Conservation (phyloP, 495 filamentous ascomycete species). For the Aspergillus diversus region DNA sequence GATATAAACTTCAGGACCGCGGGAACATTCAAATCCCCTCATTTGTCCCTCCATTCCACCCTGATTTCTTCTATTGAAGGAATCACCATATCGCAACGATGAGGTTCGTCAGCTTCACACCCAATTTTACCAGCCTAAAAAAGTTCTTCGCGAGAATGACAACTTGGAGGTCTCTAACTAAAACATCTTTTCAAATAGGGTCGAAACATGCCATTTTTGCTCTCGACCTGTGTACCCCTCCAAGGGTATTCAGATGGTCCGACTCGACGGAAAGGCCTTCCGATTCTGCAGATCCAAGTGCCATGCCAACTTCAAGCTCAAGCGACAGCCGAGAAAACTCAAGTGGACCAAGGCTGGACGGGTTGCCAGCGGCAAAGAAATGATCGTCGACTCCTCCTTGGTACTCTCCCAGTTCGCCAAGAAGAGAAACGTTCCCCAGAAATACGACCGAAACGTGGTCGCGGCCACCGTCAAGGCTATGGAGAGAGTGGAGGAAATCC, state of each 20-base stretch:
- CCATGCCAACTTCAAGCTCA: slow-evolving; percentile 99
- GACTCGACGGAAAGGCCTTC: slow-evolving; percentile 40
- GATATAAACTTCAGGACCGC: background rate
- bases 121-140: background rate
- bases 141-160: background rate
- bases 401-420: slow-evolving; percentile 87
- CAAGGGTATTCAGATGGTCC: slow-evolving; percentile 87
- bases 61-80: background rate
- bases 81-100: slow-evolving; percentile 2
- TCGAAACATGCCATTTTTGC: slow-evolving; percentile 94
- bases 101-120: slow-evolving; percentile 8
- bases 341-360: slow-evolving; percentile 83
- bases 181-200: slow-evolving; percentile 40
- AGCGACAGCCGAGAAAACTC: slow-evolving; percentile 81
- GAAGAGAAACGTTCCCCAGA: slow-evolving; percentile 90
- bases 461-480: slow-evolving; percentile 88
- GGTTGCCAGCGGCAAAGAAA: slow-evolving; percentile 81
- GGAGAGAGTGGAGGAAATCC: slow-evolving; percentile 87
- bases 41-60: background rate
- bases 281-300: slow-evolving; percentile 84
- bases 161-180: background rate
- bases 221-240: slow-evolving; percentile 77
- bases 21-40: background rate
- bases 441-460: slow-evolving; percentile 91
- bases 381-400: slow-evolving; percentile 92